These are phyloP conservation scores for Calonectria fujianensis DNA, from an alignment of 2,329 filamentous ascomycete species.

Conservation along the genomic window DNA sequence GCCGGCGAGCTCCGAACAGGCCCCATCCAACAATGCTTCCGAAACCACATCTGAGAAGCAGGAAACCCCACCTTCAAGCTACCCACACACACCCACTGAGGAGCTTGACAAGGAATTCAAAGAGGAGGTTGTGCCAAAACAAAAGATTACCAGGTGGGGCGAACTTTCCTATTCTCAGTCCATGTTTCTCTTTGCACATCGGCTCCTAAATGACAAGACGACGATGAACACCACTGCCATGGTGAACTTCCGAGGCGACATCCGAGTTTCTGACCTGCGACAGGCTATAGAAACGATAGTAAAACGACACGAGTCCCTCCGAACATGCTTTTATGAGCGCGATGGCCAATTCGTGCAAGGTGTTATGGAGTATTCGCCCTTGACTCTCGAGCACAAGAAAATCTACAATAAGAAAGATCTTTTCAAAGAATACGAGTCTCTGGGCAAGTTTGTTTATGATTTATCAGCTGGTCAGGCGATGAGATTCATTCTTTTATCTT, in stretches of 20 bases:
- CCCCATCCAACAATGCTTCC: not conserved
- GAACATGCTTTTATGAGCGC: slow-evolving; percentile 10
- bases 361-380: slow-evolving; percentile 6
- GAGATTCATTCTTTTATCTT: slow-evolving; percentile 23
- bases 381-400: slow-evolving; percentile 13
- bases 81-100: slow-evolving; percentile 3
- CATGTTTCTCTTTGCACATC: slow-evolving; percentile 26
- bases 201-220: slow-evolving; percentile 13
- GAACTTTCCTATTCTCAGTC: slow-evolving; percentile 25
- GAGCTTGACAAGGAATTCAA: slow-evolving; percentile 1
- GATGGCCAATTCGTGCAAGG: slow-evolving; percentile 15
- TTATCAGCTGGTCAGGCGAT: not conserved
- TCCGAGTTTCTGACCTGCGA: slow-evolving; percentile 4
- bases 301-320: not conserved
- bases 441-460: not conserved
- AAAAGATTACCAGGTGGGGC: slow-evolving; percentile 5
- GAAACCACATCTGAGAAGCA: slow-evolving; percentile 6
- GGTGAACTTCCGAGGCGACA: slow-evolving; percentile 8
- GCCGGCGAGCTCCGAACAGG: not conserved
- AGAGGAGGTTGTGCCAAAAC: not conserved
- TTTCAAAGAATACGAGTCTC: slow-evolving; percentile 11
- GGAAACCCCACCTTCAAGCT: slow-evolving; percentile 2
- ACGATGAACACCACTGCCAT: slow-evolving; percentile 13
- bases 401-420: slow-evolving; percentile 10
- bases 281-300: slow-evolving; percentile 7